A percentile compares a stretch with the other conserved stretches of the same genome.
These are phyloP conservation scores for Thozetella sp. DNA, from an alignment of 495 filamentous ascomycete genomes.

Conservation along the genomic window DNA sequence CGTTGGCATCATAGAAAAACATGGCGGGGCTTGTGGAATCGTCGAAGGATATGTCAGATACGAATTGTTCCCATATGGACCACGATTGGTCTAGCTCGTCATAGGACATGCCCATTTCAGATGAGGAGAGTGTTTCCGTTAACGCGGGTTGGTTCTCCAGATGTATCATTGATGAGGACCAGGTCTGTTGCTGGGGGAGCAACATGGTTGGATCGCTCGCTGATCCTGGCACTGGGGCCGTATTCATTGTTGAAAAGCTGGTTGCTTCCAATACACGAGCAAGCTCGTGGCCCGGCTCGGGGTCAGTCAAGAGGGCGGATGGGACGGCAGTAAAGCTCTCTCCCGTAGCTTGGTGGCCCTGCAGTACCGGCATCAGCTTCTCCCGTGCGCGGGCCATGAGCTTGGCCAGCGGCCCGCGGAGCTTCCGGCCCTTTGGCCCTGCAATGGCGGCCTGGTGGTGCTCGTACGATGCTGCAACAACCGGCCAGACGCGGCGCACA, in stretches of 20 bases:
- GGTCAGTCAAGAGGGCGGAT: too few relatives aligned
- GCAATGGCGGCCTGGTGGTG: constrained; percentile 1
- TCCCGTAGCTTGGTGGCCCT: neutral
- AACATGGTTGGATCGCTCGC: too few relatives aligned
- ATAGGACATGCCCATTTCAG: neutral
- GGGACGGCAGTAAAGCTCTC: too few relatives aligned
- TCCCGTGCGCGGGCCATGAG: neutral
- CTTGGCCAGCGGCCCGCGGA: neutral
- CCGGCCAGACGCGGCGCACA: constrained; percentile 12
- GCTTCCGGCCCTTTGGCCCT: neutral
- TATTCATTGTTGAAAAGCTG: too few relatives aligned
- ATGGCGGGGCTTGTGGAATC: too few relatives aligned
- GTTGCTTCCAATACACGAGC: too few relatives aligned
- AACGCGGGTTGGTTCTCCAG: neutral
- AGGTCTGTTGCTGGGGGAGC: neutral
- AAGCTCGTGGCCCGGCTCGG: too few relatives aligned
- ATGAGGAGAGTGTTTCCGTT: too few relatives aligned
- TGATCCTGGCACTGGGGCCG: too few relatives aligned
- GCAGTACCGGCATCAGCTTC: neutral
- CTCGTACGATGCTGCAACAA: constrained; percentile 10
- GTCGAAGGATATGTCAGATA: neutral
- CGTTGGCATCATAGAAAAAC: too few relatives aligned
- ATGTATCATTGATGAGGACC: neutral
- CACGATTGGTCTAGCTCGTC: neutral
- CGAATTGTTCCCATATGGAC: neutral